Evolutionary conservation across 2,329 filamentous ascomycete species (phyloP), one percentile per base, ranked within the genome.

Genomic region (Paramyrothecium sp.): DNA sequence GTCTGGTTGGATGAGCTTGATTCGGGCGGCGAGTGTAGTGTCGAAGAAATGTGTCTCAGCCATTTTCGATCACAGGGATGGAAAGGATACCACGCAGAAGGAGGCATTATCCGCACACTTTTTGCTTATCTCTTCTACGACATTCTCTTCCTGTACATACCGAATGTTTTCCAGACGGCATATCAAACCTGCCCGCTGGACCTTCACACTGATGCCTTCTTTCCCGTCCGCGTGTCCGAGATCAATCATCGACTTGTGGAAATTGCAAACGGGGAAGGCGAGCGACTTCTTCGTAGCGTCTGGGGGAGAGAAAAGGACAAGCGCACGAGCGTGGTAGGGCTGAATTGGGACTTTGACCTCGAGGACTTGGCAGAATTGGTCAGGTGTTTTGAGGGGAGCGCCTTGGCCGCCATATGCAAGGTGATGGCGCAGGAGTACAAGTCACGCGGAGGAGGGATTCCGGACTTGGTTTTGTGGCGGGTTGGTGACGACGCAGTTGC

Each of bases 391-490:
- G 81, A 87, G 30, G 89, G 90, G n/a, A 85, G 87, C 60, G 92
- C 91, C 1, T 78, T 99, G 58, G 91, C 90, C 7, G 87, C 87
- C 0, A 82, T 98, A 30, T 97, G 95, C 76, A 95, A 94, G 73
- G 92, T 98, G 46, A 87, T 98, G 82, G 93, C 92, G 46, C 93
- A 99, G 75, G 95, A 99, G 72, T 99, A 99, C 74, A 85, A 87
- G 61, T 88, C 91, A 65, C 80, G 95, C 53, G 91, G 91, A 3
- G 90, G 92, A 17, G 95, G 95, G 0, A 88, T 99, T 59, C 95
- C 95, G 3, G 95, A 99, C 78, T 76, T 99, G 61, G 90, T 99
- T 61, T 81, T 99, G 2, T 99, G 95, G 95, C 85, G 86, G 65
- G 66, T 63, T 33, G 51, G 54, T 34, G 62, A 67, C 54, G 60